phyloP scores from a whole-genome alignment of 345 rosid species.

The Moricandia moricandioides region DNA sequence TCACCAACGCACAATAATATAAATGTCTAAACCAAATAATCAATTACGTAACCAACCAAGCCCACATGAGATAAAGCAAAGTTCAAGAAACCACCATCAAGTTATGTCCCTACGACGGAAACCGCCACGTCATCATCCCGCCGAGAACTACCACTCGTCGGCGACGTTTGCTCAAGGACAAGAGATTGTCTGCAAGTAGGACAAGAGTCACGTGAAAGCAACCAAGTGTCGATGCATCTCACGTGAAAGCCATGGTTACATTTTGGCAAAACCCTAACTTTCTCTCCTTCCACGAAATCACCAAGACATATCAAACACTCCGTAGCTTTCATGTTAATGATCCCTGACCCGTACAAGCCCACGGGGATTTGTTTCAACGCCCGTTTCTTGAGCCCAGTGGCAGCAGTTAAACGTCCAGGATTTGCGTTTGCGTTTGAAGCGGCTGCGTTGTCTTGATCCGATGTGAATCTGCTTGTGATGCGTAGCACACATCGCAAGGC shows the following conservation, averaged over 20 bases:
- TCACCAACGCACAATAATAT: slow-evolving; percentile 15
- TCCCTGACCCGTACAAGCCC: slow-evolving; percentile 40
- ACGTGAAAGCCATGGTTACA: slow-evolving; percentile 77
- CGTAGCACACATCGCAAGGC: slow-evolving; percentile 59
- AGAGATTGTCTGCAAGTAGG: slow-evolving; percentile 69
- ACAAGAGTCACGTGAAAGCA: slow-evolving; percentile 63
- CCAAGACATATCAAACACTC: slow-evolving; percentile 77
- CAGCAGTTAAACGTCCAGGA: slow-evolving; percentile 27
- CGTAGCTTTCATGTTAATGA: slow-evolving; percentile 45
- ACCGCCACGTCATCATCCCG: slow-evolving; percentile 33
- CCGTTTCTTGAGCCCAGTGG: slow-evolving; percentile 53
- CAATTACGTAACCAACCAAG: slow-evolving; percentile 15
- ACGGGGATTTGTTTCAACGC: slow-evolving; percentile 58
- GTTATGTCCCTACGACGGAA: slow-evolving; percentile 17
- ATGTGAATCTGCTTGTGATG: slow-evolving; percentile 50
- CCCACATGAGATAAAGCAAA: slow-evolving; percentile 4
- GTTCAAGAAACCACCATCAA: slow-evolving; percentile 4
- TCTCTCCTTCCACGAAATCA: slow-evolving; percentile 65
- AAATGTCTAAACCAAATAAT: not conserved
- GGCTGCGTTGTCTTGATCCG: slow-evolving; percentile 17
- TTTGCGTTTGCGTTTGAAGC: slow-evolving; percentile 37
- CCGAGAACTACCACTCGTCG: slow-evolving; percentile 25
- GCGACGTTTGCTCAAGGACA: slow-evolving; percentile 40
- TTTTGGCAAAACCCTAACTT: slow-evolving; percentile 63
- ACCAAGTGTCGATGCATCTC: slow-evolving; percentile 64